Evolutionary conservation across 176 grass and related monocot species (phyloP), one percentile per base, ranked within the genome.

Genomic region (Chloris gayana): DNA sequence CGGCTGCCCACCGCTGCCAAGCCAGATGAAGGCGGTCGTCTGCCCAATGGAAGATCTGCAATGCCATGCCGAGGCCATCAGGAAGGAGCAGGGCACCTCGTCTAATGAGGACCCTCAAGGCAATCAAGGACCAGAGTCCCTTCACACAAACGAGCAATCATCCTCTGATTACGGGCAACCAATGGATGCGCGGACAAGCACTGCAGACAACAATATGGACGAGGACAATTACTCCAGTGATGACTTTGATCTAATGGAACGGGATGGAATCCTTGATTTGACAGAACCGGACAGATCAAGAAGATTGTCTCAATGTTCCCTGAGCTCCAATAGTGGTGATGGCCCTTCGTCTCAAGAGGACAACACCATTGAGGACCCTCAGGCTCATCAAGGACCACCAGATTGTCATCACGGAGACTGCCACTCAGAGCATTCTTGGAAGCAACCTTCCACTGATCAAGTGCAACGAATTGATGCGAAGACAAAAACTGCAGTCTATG

Each of bases 1-100:
- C 25, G 88, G 88, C 64, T 93, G 90, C 78, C 86, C 76, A 10
- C 35, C 81, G 44, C 83, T 95, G 62, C 96, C 92, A 25, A 79
- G 47, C 38, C 88, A 93, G 70, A 98, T 98, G 96, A 93, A 84
- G 80, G 72, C 80, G 0, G 62, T 73, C 6, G 41, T 98, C 32
- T 84, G 74, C 62, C n/a, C 69, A 3, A 84, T 98, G 86, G 92
- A 93, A 44, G 96, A 98, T 76, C 82, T 98, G 41, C 92, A 87
- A 15, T 95, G 81, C 82, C 81, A 76, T 39, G 6, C 45, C 1
- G 57, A 82, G 24, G 25, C 25, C 58, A 14, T 61, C 11, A 61
- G 58, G 25, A 24, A 29, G 25, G 58, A 59, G 7, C 24, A 61
- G 41, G 73, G 83, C 47, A 5, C 21, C 38, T 79, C 72, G 10